These are phyloP conservation scores for Allium fistulosum DNA, from an alignment of 106 monocot species.

Conservation along the genomic window DNA sequence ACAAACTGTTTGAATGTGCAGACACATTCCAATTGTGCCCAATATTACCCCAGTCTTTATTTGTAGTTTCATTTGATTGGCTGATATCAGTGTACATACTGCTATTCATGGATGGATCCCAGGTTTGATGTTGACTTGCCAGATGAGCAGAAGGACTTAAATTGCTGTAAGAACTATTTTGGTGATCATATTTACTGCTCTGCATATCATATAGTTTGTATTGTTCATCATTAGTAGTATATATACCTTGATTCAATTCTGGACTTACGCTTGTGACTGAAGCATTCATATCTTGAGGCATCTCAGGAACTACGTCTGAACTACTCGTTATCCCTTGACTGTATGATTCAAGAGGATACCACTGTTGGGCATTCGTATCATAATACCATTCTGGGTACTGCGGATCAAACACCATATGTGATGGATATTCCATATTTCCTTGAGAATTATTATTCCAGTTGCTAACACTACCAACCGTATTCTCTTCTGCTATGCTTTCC, in stretches of 20 bases:
- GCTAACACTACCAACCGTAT: constrained; percentile 13
- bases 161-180: constrained; percentile 10
- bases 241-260: constrained; percentile 7
- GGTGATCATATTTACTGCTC: constrained; percentile 13
- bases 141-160: not conserved
- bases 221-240: constrained; percentile 13
- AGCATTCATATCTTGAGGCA: constrained; percentile 11
- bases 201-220: not conserved
- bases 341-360: constrained; percentile 82
- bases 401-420: constrained; percentile 92
- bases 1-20: constrained; percentile 6
- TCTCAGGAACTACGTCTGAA: constrained; percentile 15
- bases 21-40: constrained; percentile 19
- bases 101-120: constrained; percentile 14
- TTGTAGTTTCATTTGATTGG: not conserved
- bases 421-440: constrained; percentile 48
- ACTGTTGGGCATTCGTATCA: constrained; percentile 75
- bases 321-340: constrained; percentile 24
- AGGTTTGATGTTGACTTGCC: constrained; percentile 2
- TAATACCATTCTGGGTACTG: constrained; percentile 94
- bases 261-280: constrained; percentile 11
- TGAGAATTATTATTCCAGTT: constrained; percentile 33
- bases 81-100: constrained; percentile 1
- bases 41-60: constrained; percentile 1
- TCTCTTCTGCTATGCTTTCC: constrained; percentile 50